Evolutionary conservation across 192 early-diverging fungal genomes (phyloP), one percentile per base, ranked within the genome.

Genomic region (Spizellomyces punctatus): DNA sequence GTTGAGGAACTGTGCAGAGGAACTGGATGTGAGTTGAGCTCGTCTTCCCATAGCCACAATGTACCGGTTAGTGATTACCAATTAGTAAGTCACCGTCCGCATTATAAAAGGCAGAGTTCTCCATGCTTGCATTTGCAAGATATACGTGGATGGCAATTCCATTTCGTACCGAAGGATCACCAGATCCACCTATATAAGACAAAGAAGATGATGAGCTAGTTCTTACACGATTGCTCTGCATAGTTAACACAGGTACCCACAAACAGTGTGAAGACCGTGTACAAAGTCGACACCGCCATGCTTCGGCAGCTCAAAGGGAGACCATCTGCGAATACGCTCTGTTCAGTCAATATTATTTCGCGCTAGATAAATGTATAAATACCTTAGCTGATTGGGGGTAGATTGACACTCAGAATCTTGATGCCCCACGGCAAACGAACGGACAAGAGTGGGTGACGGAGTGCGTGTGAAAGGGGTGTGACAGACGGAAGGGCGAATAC

Each of bases 1-100:
- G 89, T 81, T 99, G 95, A 12, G 96, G 96, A 46, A 97, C 94
- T 87, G 79, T 60, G 8, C 46, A 49, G 42, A 36, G 8, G 6
- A n/a, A 56, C 4, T 68, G 52, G 58, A 45, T 22, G 63, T 46
- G 14, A 17, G 17, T 12, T 42, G 41, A 16, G n/a, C 12, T 36
- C 9, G 42, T n/a, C 22, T 1, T 47, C 1, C 1, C 8, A 10
- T 42, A 14, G 52, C 62, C 52, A n/a, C 6, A 17, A 17, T 16
- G 10, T 47, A 5, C 12, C 10, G n/a, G 60, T 50, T 16, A 60
- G 6, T 10, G 52, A 75, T 44, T 81, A 92, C 91, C 92, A 79
- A 94, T 92, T 67, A 99, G 79, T 63, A 93, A 83, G 74, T 99
- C 95, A 4, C 96, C 96, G 66, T 99, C 96, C 3, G 95, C 84